Evolutionary conservation across 768 basidiomycete species (phyloP), one percentile per base, ranked within the genome.

Genomic region (Termitomyces sp.): DNA sequence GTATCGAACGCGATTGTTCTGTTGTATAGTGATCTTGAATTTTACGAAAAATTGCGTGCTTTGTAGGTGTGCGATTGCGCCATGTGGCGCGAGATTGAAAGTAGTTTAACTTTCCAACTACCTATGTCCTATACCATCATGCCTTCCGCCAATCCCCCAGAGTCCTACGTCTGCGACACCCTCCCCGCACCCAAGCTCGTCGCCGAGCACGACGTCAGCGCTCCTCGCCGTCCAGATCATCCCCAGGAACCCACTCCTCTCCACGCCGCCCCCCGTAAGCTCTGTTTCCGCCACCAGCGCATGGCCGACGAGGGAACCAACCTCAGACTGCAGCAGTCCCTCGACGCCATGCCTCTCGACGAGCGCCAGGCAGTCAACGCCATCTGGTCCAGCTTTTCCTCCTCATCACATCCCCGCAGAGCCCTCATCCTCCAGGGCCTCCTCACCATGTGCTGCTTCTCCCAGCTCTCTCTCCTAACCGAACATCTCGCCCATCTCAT

Each of bases 381-480:
- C 5, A 85, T 98, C 66, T 99, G 97, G 97, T 91, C 95, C 63
- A 93, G 87, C 67, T 99, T 99, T 75, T 96, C 94, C 20, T 91
- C 93, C 0, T 96, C 96, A 1, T 87, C 94, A 0, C 94, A 98
- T 67, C 85, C 89, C 5, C 86, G 91, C 38, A 84, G 97, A 40
- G 93, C 91, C 56, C 86, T 98, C 70, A 98, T 98, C 70, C 88
- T 99, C 51, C 93, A 92, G 67, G 97, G 97, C 43, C 83, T 99
- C 59, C 86, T 99, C 65, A 98, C 97, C 16, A 98, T 99, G 94
- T 98, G 95, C 72, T 98, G 97, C 75, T 98, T 97, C 78, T 95
- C 92, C 50, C 95, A 99, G 69, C 87, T 99, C 32, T 98, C 97
- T 30, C 89, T 98, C 52, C 88, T 99, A 59, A 89, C 94, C 33